These are phyloP conservation scores for Ceratocystis alfenasii DNA, from an alignment of 2,329 filamentous ascomycete species.

Conservation along the genomic window DNA sequence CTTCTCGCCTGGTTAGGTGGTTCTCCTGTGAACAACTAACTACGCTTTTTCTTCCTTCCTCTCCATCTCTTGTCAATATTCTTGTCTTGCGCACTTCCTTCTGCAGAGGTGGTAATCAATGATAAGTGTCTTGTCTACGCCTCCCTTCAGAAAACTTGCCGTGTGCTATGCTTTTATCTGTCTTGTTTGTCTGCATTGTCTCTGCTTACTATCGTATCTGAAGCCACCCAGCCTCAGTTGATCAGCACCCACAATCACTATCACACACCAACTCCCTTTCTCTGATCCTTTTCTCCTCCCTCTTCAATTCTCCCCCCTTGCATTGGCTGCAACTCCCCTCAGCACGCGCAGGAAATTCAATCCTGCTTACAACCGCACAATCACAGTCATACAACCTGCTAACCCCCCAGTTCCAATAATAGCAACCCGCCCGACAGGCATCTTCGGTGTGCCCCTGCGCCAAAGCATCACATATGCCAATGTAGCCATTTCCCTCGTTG, in stretches of 20 bases:
- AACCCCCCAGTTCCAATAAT: slow-evolving; percentile 13
- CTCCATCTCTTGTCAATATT: neutral
- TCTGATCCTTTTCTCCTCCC: too few relatives aligned
- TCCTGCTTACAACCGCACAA: neutral
- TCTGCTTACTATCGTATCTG: neutral
- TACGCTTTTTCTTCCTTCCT: slow-evolving; percentile 2
- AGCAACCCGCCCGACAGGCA: slow-evolving; percentile 47
- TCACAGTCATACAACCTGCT: neutral
- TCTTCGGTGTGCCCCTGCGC: slow-evolving; percentile 87
- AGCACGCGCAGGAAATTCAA: neutral
- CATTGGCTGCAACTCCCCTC: too few relatives aligned
- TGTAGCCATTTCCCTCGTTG: slow-evolving; percentile 90
- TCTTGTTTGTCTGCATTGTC: neutral
- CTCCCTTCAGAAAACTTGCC: too few relatives aligned
- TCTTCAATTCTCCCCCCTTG: too few relatives aligned
- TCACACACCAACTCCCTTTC: too few relatives aligned
- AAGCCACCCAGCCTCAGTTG: neutral
- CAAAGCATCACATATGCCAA: slow-evolving; percentile 96
- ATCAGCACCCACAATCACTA: neutral
- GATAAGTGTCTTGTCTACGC: too few relatives aligned
- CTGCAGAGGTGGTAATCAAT: too few relatives aligned
- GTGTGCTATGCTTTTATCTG: neutral
- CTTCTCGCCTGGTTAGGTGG: neutral
- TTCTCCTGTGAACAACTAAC: neutral
- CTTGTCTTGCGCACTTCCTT: too few relatives aligned